phyloP scores from a whole-genome alignment of 352 stramenopile species.

The Pythium folliculosum region DNA sequence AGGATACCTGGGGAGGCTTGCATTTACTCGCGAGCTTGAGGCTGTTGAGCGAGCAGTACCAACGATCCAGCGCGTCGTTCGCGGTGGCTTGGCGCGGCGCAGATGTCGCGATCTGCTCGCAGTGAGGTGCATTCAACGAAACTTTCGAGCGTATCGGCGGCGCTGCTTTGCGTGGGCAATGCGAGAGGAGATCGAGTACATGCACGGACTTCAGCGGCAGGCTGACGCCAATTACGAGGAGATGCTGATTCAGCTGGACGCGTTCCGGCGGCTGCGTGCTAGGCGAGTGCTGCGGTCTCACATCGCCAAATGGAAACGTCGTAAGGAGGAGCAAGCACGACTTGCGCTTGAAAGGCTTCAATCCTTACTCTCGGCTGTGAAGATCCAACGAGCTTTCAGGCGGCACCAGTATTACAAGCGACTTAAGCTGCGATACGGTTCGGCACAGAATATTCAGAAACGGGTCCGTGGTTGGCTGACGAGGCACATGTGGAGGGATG shows the following conservation, averaged over 20 bases:
- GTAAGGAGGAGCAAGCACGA: conserved; percentile 33
- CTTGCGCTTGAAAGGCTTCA: conserved; percentile 44
- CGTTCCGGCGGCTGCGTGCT: conserved; percentile 53
- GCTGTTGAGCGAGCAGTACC: conserved; percentile 45
- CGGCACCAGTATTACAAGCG: conserved; percentile 41
- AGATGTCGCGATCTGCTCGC: conserved; percentile 40
- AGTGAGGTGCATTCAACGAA: conserved; percentile 47
- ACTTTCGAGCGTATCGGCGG: conserved; percentile 57
- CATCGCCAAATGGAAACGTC: conserved; percentile 43
- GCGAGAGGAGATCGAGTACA: conserved; percentile 61
- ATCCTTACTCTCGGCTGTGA: conserved; percentile 45
- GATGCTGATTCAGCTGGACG: conserved; percentile 45
- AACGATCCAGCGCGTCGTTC: conserved; percentile 55
- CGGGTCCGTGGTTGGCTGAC: conserved; percentile 66
- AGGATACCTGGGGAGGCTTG: conserved; percentile 53
- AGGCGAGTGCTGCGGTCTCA: conserved; percentile 47
- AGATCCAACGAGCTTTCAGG: conserved; percentile 68
- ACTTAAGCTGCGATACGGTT: conserved; percentile 54
- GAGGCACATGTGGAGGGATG: conserved; percentile 60
- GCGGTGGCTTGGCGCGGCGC: conserved; percentile 46
- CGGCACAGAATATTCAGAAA: conserved; percentile 53
- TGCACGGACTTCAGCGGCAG: conserved; percentile 44
- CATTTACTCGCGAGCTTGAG: conserved; percentile 38
- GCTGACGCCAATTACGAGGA: conserved; percentile 45
- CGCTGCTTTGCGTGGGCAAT: conserved; percentile 51